phyloP scores from a whole-genome alignment of 768 basidiomycete species.

The Hygrophorus pudorinus region DNA sequence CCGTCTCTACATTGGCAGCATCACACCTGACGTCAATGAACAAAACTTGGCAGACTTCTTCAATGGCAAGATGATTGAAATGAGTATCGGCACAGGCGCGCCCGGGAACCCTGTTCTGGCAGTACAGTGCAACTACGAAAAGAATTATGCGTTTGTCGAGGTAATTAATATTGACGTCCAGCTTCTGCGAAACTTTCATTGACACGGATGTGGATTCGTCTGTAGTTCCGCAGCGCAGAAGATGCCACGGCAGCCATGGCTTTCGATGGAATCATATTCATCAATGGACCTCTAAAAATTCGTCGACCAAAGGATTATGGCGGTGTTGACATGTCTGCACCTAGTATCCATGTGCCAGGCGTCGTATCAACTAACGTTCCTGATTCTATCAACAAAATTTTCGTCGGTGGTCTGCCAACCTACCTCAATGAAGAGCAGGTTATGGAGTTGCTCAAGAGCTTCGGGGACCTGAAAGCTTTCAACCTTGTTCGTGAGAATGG shows the following conservation, averaged over 20 bases:
- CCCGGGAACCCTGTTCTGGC: constrained; percentile 87
- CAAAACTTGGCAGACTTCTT: constrained; percentile 89
- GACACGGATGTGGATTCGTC: constrained; percentile 4
- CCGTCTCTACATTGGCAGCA: constrained; percentile 93
- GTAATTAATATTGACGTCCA: constrained; percentile 31
- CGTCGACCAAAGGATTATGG: constrained; percentile 97
- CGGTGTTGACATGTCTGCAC: constrained; percentile 55
- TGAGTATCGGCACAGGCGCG: constrained; percentile 73
- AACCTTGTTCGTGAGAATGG: constrained; percentile 94
- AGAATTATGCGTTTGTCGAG: constrained; percentile 98
- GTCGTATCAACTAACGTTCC: constrained; percentile 96
- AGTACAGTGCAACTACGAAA: constrained; percentile 96
- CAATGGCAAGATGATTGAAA: constrained; percentile 92
- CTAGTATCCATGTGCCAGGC: constrained; percentile 80
- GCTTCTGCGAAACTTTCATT: neutral
- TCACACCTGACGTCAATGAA: constrained; percentile 91
- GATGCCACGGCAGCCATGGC: constrained; percentile 96
- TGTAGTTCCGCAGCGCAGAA: constrained; percentile 93
- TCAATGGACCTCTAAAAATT: constrained; percentile 93
- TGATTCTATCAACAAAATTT: constrained; percentile 96
- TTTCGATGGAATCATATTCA: constrained; percentile 94
- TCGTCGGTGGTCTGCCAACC: constrained; percentile 90
- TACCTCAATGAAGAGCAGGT: constrained; percentile 99
- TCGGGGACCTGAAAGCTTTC: constrained; percentile 96
- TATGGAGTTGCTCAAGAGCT: constrained; percentile 93